A percentile compares a stretch with the other conserved stretches of the same genome.
phyloP scores from a whole-genome alignment of 306 rosid species.

The Elaeagnus macrophylla region DNA sequence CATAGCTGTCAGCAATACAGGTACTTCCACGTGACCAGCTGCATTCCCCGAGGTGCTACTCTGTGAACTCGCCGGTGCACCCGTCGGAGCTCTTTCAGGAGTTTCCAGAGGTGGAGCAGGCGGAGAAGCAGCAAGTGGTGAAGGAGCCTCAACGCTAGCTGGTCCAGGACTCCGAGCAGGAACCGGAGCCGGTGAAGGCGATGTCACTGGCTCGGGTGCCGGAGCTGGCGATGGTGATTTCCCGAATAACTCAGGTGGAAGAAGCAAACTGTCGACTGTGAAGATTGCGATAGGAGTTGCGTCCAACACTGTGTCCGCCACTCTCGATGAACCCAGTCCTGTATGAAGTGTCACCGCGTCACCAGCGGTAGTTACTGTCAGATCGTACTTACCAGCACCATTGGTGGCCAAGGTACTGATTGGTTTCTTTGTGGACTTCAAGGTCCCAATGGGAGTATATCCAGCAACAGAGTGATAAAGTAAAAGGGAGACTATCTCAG shows the following conservation, averaged over 20 bases:
- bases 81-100: conserved; percentile 44
- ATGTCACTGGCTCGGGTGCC: conserved; percentile 29
- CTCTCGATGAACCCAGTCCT: conserved; percentile 62
- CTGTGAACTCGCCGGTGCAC: conserved; percentile 42
- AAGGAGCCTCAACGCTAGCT: conserved; percentile 29
- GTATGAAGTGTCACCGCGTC: conserved; percentile 73
- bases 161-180: conserved; percentile 39
- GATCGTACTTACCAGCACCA: conserved; percentile 69
- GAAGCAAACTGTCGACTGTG: conserved; percentile 62
- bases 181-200: conserved; percentile 45
- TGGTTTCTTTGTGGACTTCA: conserved; percentile 51
- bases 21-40: conserved; percentile 36
- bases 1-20: conserved; percentile 24
- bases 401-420: conserved; percentile 56
- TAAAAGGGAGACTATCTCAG: conserved; percentile 62
- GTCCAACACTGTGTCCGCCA: conserved; percentile 68
- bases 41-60: conserved; percentile 30
- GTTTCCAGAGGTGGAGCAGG: conserved; percentile 55
- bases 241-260: conserved; percentile 57
- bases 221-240: conserved; percentile 79
- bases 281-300: conserved; percentile 57
- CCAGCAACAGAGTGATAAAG: conserved; percentile 51
- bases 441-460: conserved; percentile 61
- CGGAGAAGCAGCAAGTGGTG: conserved; percentile 59
- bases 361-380: conserved; percentile 43